A percentile compares a stretch with the other conserved stretches of the same genome.
These are phyloP conservation scores for Porphyra umbilicalis DNA, from an alignment of 31 red algal genomes.

Conservation along the genomic window DNA sequence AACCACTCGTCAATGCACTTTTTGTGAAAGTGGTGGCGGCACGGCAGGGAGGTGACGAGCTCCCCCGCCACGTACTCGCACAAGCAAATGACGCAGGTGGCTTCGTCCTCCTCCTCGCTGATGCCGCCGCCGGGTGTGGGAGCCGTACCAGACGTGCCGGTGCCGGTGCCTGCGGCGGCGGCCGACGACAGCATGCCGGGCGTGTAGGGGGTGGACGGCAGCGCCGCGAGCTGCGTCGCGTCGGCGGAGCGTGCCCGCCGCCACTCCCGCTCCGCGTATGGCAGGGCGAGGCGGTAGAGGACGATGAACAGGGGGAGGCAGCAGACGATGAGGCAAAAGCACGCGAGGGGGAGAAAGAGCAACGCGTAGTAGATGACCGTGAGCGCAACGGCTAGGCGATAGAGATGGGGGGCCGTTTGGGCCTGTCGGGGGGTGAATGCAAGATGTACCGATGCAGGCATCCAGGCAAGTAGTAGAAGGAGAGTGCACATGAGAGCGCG, in stretches of 20 bases:
- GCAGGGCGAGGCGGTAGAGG: slow-evolving; percentile 68
- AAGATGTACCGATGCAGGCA: too few species aligned
- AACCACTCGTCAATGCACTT: slow-evolving; percentile 85
- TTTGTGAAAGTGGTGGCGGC: slow-evolving; percentile 84
- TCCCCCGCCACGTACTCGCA: slow-evolving; percentile 76
- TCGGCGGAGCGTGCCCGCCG: slow-evolving; percentile 59
- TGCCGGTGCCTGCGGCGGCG: slow-evolving; percentile 3
- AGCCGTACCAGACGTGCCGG: background rate
- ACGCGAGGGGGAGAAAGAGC: slow-evolving; percentile 72
- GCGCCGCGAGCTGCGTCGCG: slow-evolving; percentile 35
- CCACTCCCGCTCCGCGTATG: slow-evolving; percentile 68
- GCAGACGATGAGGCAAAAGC: slow-evolving; percentile 88
- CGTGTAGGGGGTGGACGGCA: slow-evolving; percentile 39
- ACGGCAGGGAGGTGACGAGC: slow-evolving; percentile 63
- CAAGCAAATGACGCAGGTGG: slow-evolving; percentile 85
- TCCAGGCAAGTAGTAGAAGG: too few species aligned
- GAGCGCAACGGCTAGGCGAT: slow-evolving; percentile 68
- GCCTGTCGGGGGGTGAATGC: background rate
- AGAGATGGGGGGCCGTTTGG: slow-evolving; percentile 70
- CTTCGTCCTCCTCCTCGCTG: slow-evolving; percentile 36
- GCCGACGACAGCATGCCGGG: background rate
- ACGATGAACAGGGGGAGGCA: slow-evolving; percentile 85
- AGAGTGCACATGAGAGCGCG: too few species aligned
- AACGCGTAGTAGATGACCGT: slow-evolving; percentile 87
- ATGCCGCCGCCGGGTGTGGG: slow-evolving; percentile 5